A percentile compares a stretch with the other conserved stretches of the same genome.
phyloP scores from a whole-genome alignment of 2,329 filamentous ascomycete genomes.

The Thyridium curvatum region DNA sequence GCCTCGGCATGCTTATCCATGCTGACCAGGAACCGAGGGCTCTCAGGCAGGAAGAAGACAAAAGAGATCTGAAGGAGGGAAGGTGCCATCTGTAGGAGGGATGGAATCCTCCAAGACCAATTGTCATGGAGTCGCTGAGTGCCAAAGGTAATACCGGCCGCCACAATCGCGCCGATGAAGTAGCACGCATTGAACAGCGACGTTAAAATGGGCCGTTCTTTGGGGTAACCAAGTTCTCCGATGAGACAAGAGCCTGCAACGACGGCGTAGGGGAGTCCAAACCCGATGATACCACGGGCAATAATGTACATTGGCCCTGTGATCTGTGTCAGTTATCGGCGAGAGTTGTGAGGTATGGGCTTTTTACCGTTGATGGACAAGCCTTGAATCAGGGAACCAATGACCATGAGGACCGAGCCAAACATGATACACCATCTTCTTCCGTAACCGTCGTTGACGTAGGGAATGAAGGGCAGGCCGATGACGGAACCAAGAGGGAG shows the following conservation, averaged over 20 bases:
- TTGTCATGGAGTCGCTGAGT: conserved; percentile 25
- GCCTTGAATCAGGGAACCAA: conserved; percentile 46
- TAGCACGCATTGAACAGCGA: conserved; percentile 50
- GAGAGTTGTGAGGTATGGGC: neutral
- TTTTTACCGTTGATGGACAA: conserved; percentile 35
- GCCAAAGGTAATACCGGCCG: conserved; percentile 41
- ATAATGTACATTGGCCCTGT: conserved; percentile 52
- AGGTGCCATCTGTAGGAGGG: conserved; percentile 34
- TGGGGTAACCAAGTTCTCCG: conserved; percentile 54
- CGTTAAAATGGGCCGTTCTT: conserved; percentile 52
- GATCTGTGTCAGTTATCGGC: too few species aligned
- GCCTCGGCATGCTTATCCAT: conserved; percentile 17
- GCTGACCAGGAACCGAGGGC: conserved; percentile 17
- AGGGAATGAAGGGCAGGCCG: conserved; percentile 42
- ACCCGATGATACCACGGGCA: conserved; percentile 52
- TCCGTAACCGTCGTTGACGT: conserved; percentile 44
- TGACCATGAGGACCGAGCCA: conserved; percentile 44
- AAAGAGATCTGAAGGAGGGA: conserved; percentile 30
- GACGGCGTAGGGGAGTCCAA: conserved; percentile 55
- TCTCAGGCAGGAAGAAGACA: conserved; percentile 25
- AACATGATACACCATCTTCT: conserved; percentile 45
- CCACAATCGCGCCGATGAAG: conserved; percentile 45
- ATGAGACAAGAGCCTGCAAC: conserved; percentile 52
- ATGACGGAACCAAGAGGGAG: conserved; percentile 46
- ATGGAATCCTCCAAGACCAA: conserved; percentile 30